phyloP scores from a whole-genome alignment of 306 rosid species.

The Cucurbita moschata region DNA sequence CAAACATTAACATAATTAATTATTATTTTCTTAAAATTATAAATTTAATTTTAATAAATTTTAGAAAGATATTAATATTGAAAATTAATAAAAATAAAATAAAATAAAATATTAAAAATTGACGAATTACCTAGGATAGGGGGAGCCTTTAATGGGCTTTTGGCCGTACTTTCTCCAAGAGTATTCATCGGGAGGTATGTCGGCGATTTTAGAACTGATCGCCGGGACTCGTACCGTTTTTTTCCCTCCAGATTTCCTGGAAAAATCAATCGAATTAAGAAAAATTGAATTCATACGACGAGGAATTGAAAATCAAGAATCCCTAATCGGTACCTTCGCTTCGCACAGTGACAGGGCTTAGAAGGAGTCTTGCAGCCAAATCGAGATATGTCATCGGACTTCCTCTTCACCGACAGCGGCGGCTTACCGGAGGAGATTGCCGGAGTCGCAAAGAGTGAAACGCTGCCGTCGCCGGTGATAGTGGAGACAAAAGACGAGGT shows the following conservation, averaged over 20 bases:
- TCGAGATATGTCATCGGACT: conserved; percentile 27
- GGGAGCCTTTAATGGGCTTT: conserved; percentile 78
- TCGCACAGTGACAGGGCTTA: conserved; percentile 54
- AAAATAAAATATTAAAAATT: too few relatives aligned
- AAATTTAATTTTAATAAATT: too few relatives aligned
- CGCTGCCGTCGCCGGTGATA: conserved; percentile 60
- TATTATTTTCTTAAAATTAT: background rate
- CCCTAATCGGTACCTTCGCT: conserved; percentile 37
- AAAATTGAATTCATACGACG: background rate
- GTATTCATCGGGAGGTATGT: conserved; percentile 57
- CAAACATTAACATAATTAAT: background rate
- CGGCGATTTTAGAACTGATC: conserved; percentile 48
- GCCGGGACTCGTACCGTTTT: conserved; percentile 52
- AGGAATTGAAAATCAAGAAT: background rate
- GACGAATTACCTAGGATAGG: conserved; percentile 42
- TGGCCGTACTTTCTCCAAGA: conserved; percentile 84
- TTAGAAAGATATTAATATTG: too few relatives aligned
- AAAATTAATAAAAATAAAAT: too few relatives aligned
- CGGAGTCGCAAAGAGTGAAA: conserved; percentile 20
- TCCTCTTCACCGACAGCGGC: conserved; percentile 41
- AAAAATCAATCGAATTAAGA: background rate
- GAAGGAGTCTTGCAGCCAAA: conserved; percentile 21
- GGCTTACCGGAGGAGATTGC: conserved; percentile 38
- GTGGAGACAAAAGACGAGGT: conserved; percentile 55
- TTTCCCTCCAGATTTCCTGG: conserved; percentile 43